Evolutionary conservation across 306 rosid genomes (phyloP), one percentile per base, ranked within the genome.

Genomic region (Ziziphus jujuba): DNA sequence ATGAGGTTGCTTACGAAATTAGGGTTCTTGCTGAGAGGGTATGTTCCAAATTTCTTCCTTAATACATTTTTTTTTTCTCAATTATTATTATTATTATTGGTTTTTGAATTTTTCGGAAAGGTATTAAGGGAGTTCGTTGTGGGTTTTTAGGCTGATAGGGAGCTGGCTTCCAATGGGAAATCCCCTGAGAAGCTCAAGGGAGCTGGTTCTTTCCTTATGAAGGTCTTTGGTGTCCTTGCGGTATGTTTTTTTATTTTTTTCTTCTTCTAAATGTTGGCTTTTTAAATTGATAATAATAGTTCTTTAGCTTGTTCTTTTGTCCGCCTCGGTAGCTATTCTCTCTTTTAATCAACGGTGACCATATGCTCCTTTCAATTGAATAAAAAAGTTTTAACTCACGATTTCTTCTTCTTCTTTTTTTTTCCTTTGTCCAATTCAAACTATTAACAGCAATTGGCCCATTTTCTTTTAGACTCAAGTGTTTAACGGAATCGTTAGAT

Each of bases 21-120:
- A 90, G 99, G 89, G 87, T 93, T 76, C 90, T 90, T 57, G 99
- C 99, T 2, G 99, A 90, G 75, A 90, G 84, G 88, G 97, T 93
- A 50, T 54, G 79, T 36, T 53, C 36, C 20, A 1, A 16, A 12
- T 34, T 44, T 17, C 9, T 17, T 14, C 43, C n/a, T 36, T 38
- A n/a, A 31, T 52, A 5, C 3, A 59, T 49, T 20, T 58, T 47
- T 22, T 61, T 48, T 49, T 19, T 58, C 38, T 22, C 57, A 43
- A 22, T n/a, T n/a, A n/a, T n/a, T n/a, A 21, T 62, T 68, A 36
- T 12, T 24, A 0, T 13, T 13, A 59, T 67, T 61, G 22, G 65
- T 65, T 40, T 28, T 49, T 57, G 66, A 47, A 28, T 5, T 34
- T 23, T 31, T 48, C 24, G 59, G 77, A 33, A 59, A 70, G 64